These are phyloP conservation scores for Cenococcum geophilum DNA, from an alignment of 495 filamentous ascomycete species.

Conservation along the genomic window DNA sequence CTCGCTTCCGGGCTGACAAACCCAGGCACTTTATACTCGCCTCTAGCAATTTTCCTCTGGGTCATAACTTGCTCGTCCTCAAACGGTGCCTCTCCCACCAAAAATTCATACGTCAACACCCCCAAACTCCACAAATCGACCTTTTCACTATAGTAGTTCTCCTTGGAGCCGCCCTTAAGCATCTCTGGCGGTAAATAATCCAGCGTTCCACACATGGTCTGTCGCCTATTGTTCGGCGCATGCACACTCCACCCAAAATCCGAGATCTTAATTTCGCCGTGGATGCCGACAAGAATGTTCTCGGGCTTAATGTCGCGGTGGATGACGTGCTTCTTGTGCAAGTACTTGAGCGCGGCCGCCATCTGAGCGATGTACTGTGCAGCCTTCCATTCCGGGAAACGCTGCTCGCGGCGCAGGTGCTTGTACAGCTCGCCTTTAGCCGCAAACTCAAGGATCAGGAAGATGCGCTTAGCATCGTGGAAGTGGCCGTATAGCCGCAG, in stretches of 20 bases:
- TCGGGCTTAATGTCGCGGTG: slow-evolving; percentile 98
- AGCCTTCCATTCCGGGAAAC: slow-evolving; percentile 93
- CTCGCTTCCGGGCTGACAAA: slow-evolving; percentile 87
- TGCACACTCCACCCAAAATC: slow-evolving; percentile 99
- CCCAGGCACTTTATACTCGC: slow-evolving; percentile 85
- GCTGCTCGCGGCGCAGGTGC: slow-evolving; percentile 78
- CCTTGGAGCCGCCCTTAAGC: slow-evolving; percentile 70
- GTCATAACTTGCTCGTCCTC: slow-evolving; percentile 96
- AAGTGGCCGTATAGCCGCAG: slow-evolving; percentile 92
- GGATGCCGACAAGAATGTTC: slow-evolving; percentile 94
- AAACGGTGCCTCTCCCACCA: slow-evolving; percentile 93
- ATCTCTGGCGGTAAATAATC: slow-evolving; percentile 98
- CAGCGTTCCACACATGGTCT: slow-evolving; percentile 95
- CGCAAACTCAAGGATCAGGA: slow-evolving; percentile 93
- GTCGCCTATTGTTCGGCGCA: slow-evolving; percentile 86
- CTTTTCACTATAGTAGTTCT: slow-evolving; percentile 88
- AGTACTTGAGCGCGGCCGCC: slow-evolving; percentile 83
- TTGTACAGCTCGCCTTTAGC: slow-evolving; percentile 96
- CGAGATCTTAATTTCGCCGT: slow-evolving; percentile 97
- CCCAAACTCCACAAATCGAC: slow-evolving; percentile 95
- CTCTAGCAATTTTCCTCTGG: slow-evolving; percentile 77
- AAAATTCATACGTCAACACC: slow-evolving; percentile 92
- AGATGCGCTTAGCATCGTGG: slow-evolving; percentile 93
- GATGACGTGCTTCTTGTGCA: slow-evolving; percentile 98
- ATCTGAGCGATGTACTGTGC: slow-evolving; percentile 98